Evolutionary conservation across 2,329 filamentous ascomycete species (phyloP), one percentile per base, ranked within the genome.

Genomic region (Epichloe scottii): DNA sequence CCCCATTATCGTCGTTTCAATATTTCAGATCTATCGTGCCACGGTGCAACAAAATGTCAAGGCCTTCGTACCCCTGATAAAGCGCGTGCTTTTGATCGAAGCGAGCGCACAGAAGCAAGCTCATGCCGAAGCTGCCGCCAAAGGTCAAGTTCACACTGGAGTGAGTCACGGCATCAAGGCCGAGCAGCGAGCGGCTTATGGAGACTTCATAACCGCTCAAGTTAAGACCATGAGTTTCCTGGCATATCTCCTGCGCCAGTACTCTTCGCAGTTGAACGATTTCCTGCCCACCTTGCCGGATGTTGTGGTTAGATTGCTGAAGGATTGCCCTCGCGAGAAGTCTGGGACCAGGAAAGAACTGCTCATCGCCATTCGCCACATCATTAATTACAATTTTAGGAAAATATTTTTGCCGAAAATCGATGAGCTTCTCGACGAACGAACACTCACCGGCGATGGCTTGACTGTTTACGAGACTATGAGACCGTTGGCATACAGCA

Each of bases 201-300:
- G 91, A 37, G 94, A 98, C 60, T 95, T 97, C 58, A 94, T 98
- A 57, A 97, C 89, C 0, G 89, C 91, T 1, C 94, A 99, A 66
- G 93, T 98, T 15, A 97, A 99, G 73, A 97, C 91, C 0, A 97
- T 98, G 91, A 97, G 90, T 61, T 98, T 98, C 61, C 67, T 98
- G 58, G 94, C 94, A 1, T 98, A 97, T 63, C 72, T 98, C 0
- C 77, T 98, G 12, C 76, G 93, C 42, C 85, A 94, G 46, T 95
- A 96, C 66, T 83, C 89, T 2, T 84, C 86, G 52, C 87, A 95
- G 57, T 72, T 98, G 10, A 81, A 82, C 11, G 93, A 98, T 59
- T 97, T 98, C 60, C 71, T 98, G 30, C 85, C 83, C 0, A 85
- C 82, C 0, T 72, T 99, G 15, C 93, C 93, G 0, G 84, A 86